phyloP scores from a whole-genome alignment of 768 basidiomycete species.

The Piloderma croceum region DNA sequence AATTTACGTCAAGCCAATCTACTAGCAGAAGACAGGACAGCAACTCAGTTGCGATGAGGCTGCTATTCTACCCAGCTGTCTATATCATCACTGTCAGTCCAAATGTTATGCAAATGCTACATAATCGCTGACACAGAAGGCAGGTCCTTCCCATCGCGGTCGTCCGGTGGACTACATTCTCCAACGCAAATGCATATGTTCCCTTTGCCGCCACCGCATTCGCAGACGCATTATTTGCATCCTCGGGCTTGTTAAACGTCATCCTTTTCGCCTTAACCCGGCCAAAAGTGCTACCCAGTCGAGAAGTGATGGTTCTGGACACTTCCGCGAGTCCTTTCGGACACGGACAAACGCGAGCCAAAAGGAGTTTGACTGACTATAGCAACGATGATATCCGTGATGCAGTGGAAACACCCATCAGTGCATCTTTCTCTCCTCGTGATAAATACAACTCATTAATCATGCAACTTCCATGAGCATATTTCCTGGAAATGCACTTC shows the following conservation, averaged over 20 bases:
- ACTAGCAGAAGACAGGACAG: slow-evolving; percentile 3
- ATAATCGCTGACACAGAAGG: too few relatives aligned
- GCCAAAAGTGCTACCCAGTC: slow-evolving; percentile 31
- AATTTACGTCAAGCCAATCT: neutral
- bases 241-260: slow-evolving; percentile 42
- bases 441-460: too few relatives aligned
- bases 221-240: slow-evolving; percentile 35
- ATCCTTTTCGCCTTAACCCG: slow-evolving; percentile 34
- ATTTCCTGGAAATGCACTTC: too few relatives aligned
- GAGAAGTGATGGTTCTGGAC: too few relatives aligned
- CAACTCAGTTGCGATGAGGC: slow-evolving; percentile 33
- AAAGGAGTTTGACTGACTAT: too few relatives aligned
- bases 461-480: too few relatives aligned
- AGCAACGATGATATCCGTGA: too few relatives aligned
- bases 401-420: too few relatives aligned
- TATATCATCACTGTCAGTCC: slow-evolving; percentile 35
- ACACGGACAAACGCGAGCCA: too few relatives aligned
- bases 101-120: too few relatives aligned
- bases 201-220: slow-evolving; percentile 35
- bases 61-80: slow-evolving; percentile 46
- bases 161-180: slow-evolving; percentile 35
- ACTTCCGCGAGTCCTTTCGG: too few relatives aligned
- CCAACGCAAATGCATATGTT: slow-evolving; percentile 11
- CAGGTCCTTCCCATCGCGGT: slow-evolving; percentile 35
- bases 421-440: too few relatives aligned